Evolutionary conservation across 495 filamentous ascomycete genomes (phyloP).

Genomic region (Tuber melanosporum): DNA sequence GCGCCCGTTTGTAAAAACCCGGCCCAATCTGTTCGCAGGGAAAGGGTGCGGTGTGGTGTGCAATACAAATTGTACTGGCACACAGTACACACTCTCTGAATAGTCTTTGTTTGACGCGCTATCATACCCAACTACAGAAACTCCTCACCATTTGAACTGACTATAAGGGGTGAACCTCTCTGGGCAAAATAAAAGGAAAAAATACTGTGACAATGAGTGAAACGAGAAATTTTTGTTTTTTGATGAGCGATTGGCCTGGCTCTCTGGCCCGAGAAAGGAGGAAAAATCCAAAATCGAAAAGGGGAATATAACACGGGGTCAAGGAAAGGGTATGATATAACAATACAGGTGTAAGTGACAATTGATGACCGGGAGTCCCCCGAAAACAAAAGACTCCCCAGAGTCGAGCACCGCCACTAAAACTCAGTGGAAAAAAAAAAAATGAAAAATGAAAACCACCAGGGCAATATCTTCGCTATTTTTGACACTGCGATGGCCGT

Average conservation of each 20-base stretch:
- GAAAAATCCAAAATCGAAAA: neutral
- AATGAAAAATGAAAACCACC: slow-evolving; percentile 10
- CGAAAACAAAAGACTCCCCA: neutral
- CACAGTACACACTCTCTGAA: neutral
- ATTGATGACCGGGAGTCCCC: neutral
- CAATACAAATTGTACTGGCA: neutral
- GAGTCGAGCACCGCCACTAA: neutral
- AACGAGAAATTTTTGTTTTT: neutral
- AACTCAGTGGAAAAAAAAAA: neutral
- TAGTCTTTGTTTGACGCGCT: neutral
- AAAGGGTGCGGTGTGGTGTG: neutral
- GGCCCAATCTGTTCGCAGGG: neutral
- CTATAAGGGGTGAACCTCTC: neutral
- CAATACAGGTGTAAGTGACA: neutral
- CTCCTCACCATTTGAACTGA: neutral
- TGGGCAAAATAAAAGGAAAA: neutral
- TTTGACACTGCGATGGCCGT: slow-evolving; percentile 6
- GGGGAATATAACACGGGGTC: neutral
- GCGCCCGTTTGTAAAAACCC: neutral
- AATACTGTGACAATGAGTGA: neutral
- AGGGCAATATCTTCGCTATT: slow-evolving; percentile 14
- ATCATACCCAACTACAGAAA: neutral
- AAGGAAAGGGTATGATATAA: neutral
- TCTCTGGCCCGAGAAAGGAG: neutral
- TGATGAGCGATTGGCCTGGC: neutral